Conservation (phyloP, 169 alveolate genomes). For the Plasmodium sp. region DNA sequence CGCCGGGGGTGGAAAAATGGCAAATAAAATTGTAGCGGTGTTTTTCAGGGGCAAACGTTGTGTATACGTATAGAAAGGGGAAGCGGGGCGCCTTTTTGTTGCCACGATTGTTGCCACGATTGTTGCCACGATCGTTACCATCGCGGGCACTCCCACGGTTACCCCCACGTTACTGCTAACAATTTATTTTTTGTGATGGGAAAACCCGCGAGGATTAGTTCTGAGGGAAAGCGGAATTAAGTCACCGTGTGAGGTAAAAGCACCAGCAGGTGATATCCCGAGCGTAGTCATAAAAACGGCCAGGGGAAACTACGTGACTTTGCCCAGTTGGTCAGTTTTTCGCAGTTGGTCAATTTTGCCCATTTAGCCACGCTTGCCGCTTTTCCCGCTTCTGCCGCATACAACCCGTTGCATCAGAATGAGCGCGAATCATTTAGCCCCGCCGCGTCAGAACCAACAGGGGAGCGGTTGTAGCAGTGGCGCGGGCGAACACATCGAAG, state of each 20-base stretch:
- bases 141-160: background rate
- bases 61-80: background rate
- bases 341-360: background rate
- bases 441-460: background rate
- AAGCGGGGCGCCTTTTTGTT: background rate
- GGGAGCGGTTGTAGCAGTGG: background rate
- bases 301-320: background rate
- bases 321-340: background rate
- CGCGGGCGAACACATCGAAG: background rate
- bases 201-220: background rate
- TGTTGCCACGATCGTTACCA: background rate
- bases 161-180: no score
- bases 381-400: background rate
- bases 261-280: background rate
- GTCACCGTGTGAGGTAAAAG: background rate
- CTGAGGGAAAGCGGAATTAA: background rate
- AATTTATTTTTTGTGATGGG: background rate
- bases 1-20: background rate
- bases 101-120: background rate
- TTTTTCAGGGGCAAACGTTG: background rate
- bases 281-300: background rate
- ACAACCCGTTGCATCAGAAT: background rate
- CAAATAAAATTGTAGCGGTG: background rate
- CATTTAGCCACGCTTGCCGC: background rate
- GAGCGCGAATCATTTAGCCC: background rate